These are phyloP conservation scores for Magnolia sinica DNA, from an alignment of 164 flowering plant species.

Conservation along the genomic window DNA sequence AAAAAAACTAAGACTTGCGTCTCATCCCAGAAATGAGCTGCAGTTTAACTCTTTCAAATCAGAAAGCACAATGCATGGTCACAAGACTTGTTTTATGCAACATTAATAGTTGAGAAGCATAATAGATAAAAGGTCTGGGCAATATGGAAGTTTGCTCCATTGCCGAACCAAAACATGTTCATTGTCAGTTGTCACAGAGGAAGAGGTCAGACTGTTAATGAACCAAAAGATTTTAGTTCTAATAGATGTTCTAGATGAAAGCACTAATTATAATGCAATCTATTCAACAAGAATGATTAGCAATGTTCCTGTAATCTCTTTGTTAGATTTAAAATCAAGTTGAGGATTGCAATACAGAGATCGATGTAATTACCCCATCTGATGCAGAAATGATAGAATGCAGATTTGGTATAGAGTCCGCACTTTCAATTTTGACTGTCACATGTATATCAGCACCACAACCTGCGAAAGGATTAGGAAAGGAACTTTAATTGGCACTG, in stretches of 20 bases:
- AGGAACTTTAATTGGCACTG: background rate
- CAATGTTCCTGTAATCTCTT: background rate
- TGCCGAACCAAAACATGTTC: too few species aligned
- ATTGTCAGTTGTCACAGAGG: too few species aligned
- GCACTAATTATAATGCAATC: background rate
- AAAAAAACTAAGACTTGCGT: too few species aligned
- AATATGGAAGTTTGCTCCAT: too few species aligned
- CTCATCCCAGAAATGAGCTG: too few species aligned
- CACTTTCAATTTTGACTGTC: slow-evolving; percentile 81
- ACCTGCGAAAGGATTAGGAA: slow-evolving; percentile 39
- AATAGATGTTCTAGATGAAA: background rate
- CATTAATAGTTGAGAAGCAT: too few species aligned
- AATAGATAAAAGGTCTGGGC: too few species aligned
- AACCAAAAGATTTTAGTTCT: too few species aligned
- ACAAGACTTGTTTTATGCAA: too few species aligned
- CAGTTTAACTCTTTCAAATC: too few species aligned
- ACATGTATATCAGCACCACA: slow-evolving; percentile 78
- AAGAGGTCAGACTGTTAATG: too few species aligned
- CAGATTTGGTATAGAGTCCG: slow-evolving; percentile 88
- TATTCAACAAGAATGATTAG: background rate
- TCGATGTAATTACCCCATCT: slow-evolving; percentile 61
- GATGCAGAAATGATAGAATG: slow-evolving; percentile 88
- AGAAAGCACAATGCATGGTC: too few species aligned
- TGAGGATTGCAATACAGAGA: slow-evolving; percentile 4
- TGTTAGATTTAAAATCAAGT: background rate